phyloP scores from a whole-genome alignment of 176 grass and related monocot species.

The Thalia dealbata region DNA sequence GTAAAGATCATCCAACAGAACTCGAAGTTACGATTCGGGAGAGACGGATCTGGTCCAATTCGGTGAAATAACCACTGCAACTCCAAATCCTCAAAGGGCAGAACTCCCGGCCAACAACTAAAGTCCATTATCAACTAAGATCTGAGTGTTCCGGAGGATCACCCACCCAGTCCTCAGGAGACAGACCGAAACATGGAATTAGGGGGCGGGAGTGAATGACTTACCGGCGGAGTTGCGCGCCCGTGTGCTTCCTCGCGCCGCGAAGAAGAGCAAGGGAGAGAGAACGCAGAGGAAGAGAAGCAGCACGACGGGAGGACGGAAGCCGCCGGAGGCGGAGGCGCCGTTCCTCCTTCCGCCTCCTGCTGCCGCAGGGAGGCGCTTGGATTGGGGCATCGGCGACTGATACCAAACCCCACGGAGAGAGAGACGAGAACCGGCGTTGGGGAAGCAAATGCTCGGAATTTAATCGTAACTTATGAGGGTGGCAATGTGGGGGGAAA shows the following conservation, averaged over 20 bases:
- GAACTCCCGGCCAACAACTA: too few relatives aligned
- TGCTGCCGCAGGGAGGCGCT: neutral
- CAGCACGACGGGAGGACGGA: neutral
- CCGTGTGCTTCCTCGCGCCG: conserved; percentile 26
- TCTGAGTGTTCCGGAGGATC: neutral
- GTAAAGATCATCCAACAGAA: neutral
- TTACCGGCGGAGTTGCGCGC: conserved; percentile 41
- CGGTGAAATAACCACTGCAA: neutral
- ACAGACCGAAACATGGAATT: neutral
- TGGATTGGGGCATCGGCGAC: neutral
- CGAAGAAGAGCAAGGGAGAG: neutral
- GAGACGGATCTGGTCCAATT: neutral
- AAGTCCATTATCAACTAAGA: neutral
- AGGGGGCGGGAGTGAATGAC: neutral
- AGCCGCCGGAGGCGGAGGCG: neutral
- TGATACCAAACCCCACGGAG: neutral
- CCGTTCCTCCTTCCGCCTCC: neutral
- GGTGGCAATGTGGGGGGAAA: too few relatives aligned
- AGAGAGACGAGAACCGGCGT: neutral
- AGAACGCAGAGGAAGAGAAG: neutral
- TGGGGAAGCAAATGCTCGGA: too few relatives aligned
- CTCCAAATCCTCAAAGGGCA: neutral
- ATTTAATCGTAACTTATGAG: too few relatives aligned
- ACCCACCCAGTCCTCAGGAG: neutral
- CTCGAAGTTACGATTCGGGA: neutral